Percentiles rank a stretch among this genome's conserved stretches.
These are phyloP conservation scores for Allantophomopsis lycopodina DNA, from an alignment of 2,329 filamentous ascomycete species.

Conservation along the genomic window DNA sequence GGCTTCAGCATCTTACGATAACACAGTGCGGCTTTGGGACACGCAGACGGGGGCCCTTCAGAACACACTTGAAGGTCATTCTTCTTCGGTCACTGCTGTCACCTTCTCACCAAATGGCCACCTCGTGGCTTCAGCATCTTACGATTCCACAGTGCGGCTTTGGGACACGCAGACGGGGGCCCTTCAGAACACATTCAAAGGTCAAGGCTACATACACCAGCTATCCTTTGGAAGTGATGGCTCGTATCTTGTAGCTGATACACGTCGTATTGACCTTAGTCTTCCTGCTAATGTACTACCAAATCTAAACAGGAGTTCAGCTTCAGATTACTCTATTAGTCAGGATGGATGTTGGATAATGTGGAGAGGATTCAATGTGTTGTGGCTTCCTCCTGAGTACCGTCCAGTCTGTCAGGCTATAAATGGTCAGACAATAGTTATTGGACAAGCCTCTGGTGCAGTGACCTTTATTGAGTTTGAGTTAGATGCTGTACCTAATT, in stretches of 20 bases:
- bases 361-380: neutral
- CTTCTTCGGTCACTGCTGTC: neutral
- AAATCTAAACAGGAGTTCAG: neutral
- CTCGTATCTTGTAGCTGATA: neutral
- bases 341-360: neutral
- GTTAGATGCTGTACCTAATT: no score
- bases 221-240: neutral
- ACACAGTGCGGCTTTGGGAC: conserved; percentile 6
- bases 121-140: conserved; percentile 1
- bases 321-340: neutral
- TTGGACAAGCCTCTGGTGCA: neutral
- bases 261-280: neutral
- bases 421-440: neutral
- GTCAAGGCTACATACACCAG: neutral
- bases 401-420: neutral
- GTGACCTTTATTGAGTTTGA: neutral
- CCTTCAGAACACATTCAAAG: conserved; percentile 3
- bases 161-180: conserved; percentile 6
- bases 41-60: conserved; percentile 2
- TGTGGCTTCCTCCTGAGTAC: neutral
- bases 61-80: conserved; percentile 4
- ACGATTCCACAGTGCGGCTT: conserved; percentile 3
- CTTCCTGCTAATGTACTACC: neutral
- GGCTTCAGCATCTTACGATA: conserved; percentile 2
- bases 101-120: conserved; percentile 4